phyloP scores from a whole-genome alignment of 345 rosid species.

The Viola odorata region DNA sequence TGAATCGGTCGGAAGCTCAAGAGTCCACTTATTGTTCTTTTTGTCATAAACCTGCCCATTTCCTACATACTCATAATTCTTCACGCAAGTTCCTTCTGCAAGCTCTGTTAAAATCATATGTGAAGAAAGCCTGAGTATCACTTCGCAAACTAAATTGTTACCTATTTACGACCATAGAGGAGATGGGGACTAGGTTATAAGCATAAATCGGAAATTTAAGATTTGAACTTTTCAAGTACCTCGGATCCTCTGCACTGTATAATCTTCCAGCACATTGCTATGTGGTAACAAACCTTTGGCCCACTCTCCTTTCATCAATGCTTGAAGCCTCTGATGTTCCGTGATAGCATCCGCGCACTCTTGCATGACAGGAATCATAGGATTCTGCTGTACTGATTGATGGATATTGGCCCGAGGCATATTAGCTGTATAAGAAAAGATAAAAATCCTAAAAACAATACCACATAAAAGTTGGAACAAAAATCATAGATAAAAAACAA shows the following conservation, averaged over 20 bases:
- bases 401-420: slow-evolving; percentile 43
- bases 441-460: neutral
- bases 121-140: neutral
- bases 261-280: slow-evolving; percentile 63
- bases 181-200: neutral
- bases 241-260: slow-evolving; percentile 66
- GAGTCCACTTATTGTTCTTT: slow-evolving; percentile 68
- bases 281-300: slow-evolving; percentile 83
- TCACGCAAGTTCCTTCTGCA: slow-evolving; percentile 92
- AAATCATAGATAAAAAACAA: neutral
- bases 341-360: slow-evolving; percentile 81
- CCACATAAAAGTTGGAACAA: slow-evolving; percentile 5
- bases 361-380: slow-evolving; percentile 62
- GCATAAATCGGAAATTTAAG: slow-evolving; percentile 6
- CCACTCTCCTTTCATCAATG: slow-evolving; percentile 92
- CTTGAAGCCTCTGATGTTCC: slow-evolving; percentile 85
- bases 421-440: slow-evolving; percentile 44
- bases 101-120: slow-evolving; percentile 45
- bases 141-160: neutral
- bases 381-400: slow-evolving; percentile 63
- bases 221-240: slow-evolving; percentile 31
- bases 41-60: slow-evolving; percentile 57
- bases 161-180: slow-evolving; percentile 2
- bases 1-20: slow-evolving; percentile 85
- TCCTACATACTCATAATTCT: slow-evolving; percentile 75